A percentile compares a stretch with the other conserved stretches of the same genome.
Evolutionary conservation across 176 grass and related monocot genomes (phyloP).

Genomic region (Raddia distichophylla): DNA sequence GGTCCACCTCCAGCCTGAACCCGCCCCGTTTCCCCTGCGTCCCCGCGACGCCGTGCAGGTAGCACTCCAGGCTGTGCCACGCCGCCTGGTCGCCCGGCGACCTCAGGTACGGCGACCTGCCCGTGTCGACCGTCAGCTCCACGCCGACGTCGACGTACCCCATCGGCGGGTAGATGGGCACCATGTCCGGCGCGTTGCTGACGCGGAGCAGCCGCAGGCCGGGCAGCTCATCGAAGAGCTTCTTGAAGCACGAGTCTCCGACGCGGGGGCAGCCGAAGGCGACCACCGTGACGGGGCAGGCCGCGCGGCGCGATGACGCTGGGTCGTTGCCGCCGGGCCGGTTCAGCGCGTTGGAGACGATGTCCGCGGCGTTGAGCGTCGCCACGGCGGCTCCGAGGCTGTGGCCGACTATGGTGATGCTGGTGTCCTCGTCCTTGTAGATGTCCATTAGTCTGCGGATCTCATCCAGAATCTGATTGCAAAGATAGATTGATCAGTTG

Average conservation of each 20-base stretch:
- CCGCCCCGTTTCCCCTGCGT: slow-evolving; percentile 22
- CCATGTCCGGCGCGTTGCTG: slow-evolving; percentile 44
- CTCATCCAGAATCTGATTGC: slow-evolving; percentile 48
- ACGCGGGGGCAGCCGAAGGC: slow-evolving; percentile 56
- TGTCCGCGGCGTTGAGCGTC: slow-evolving; percentile 60
- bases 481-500: neutral
- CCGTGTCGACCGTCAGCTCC: slow-evolving; percentile 37
- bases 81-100: slow-evolving; percentile 24
- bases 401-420: slow-evolving; percentile 63
- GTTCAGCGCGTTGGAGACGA: slow-evolving; percentile 47
- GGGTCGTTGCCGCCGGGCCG: neutral
- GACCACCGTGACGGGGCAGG: slow-evolving; percentile 40
- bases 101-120: slow-evolving; percentile 54
- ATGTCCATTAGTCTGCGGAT: slow-evolving; percentile 38
- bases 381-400: slow-evolving; percentile 59
- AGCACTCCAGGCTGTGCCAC: slow-evolving; percentile 63
- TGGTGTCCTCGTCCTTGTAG: slow-evolving; percentile 55
- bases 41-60: slow-evolving; percentile 54
- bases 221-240: slow-evolving; percentile 29
- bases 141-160: slow-evolving; percentile 51
- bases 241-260: slow-evolving; percentile 50
- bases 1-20: slow-evolving; percentile 53
- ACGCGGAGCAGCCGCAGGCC: slow-evolving; percentile 47
- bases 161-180: slow-evolving; percentile 48
- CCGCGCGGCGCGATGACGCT: neutral